These are phyloP conservation scores for Ophiostoma quercus DNA, from an alignment of 2,329 filamentous ascomycete genomes.

Conservation along the genomic window DNA sequence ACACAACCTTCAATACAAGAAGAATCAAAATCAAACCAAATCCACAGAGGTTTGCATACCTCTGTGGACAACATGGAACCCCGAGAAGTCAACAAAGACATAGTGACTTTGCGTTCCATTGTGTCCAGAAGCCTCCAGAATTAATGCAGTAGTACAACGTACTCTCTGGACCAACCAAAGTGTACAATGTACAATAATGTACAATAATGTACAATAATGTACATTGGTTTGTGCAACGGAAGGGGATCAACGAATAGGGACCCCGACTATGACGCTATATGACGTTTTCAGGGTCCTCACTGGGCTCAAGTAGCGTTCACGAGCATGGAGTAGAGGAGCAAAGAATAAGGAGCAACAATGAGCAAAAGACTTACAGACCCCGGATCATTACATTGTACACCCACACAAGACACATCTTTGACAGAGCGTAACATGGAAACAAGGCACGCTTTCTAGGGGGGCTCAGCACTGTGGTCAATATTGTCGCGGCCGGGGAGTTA, in stretches of 20 bases:
- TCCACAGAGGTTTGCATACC: too few species aligned
- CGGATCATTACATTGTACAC: not conserved
- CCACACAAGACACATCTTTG: not conserved
- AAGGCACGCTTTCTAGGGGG: not conserved
- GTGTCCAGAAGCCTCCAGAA: not conserved
- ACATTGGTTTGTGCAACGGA: not conserved
- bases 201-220: too few species aligned
- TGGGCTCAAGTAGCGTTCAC: not conserved
- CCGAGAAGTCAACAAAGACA: not conserved
- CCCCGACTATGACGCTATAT: not conserved
- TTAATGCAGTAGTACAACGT: not conserved
- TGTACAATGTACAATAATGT: not conserved
- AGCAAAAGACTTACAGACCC: not conserved
- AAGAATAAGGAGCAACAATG: too few species aligned
- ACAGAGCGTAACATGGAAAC: not conserved
- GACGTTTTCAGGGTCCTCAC: constrained; percentile 1
- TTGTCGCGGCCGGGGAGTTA: too few species aligned
- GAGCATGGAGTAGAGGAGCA: too few species aligned
- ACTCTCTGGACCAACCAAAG: too few species aligned
- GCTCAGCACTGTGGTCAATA: not conserved
- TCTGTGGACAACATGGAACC: too few species aligned
- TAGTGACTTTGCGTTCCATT: not conserved
- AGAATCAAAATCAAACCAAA: not conserved
- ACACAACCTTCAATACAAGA: too few species aligned
- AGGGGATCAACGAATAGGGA: not conserved